Conservation (phyloP, 2,329 filamentous ascomycete genomes). For the Endocalyx cinctus region DNA sequence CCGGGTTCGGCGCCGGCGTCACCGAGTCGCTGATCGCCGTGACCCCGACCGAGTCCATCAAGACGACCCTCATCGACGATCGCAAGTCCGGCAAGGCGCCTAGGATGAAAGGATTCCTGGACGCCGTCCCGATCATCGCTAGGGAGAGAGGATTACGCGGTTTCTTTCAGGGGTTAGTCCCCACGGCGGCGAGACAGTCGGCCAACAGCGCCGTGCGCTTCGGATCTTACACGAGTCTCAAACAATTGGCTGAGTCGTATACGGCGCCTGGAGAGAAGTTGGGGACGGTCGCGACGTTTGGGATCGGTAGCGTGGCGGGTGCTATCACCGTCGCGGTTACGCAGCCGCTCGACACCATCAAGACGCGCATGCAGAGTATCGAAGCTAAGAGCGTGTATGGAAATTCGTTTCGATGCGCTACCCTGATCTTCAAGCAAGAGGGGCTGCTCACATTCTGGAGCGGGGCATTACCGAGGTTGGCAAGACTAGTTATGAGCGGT, state of each 20-base stretch:
- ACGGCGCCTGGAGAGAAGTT: slow-evolving; percentile 93
- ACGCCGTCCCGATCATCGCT: slow-evolving; percentile 82
- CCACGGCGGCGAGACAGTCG: slow-evolving; percentile 89
- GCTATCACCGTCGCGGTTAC: slow-evolving; percentile 82
- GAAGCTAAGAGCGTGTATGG: slow-evolving; percentile 77
- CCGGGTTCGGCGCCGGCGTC: slow-evolving; percentile 89
- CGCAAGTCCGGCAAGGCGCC: slow-evolving; percentile 80
- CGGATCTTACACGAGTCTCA: slow-evolving; percentile 82
- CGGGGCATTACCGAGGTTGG: slow-evolving; percentile 81
- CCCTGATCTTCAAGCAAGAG: slow-evolving; percentile 81
- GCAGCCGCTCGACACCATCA: slow-evolving; percentile 82
- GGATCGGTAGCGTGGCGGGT: slow-evolving; percentile 82
- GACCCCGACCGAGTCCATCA: slow-evolving; percentile 96
- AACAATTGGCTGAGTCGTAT: slow-evolving; percentile 88
- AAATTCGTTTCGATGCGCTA: slow-evolving; percentile 80
- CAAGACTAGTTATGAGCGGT: slow-evolving; percentile 80
- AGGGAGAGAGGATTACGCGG: slow-evolving; percentile 83
- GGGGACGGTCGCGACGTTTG: slow-evolving; percentile 81
- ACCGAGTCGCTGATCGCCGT: slow-evolving; percentile 92
- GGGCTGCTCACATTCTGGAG: slow-evolving; percentile 91
- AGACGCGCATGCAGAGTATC: slow-evolving; percentile 97
- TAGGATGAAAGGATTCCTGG: slow-evolving; percentile 84
- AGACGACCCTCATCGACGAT: slow-evolving; percentile 97
- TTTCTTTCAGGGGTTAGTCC: slow-evolving; percentile 96
- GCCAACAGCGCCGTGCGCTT: slow-evolving; percentile 93